These are phyloP conservation scores for Saccharomycopsis sp. DNA, from an alignment of 805 yeast species.

Conservation along the genomic window DNA sequence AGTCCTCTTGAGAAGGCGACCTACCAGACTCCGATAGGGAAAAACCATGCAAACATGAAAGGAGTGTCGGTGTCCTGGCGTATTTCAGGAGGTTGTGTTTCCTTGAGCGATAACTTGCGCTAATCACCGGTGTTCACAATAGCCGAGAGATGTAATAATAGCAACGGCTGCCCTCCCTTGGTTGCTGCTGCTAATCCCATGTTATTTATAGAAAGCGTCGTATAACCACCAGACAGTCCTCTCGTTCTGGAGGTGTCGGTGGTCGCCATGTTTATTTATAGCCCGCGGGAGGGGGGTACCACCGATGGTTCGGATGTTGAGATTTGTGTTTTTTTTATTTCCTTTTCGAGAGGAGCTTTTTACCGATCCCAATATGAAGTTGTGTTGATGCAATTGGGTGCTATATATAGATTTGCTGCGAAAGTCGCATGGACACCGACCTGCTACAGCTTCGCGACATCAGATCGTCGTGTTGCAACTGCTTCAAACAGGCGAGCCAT, in stretches of 20 bases:
- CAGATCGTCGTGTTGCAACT: too few relatives aligned
- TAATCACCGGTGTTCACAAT: too few relatives aligned
- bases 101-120: too few relatives aligned
- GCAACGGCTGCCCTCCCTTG: not conserved
- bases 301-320: not conserved
- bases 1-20: not conserved
- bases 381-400: not conserved
- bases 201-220: not conserved
- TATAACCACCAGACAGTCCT: not conserved
- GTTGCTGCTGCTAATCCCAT: too few relatives aligned
- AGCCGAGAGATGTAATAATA: not conserved
- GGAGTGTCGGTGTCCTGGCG: too few relatives aligned
- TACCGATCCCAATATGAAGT: not conserved
- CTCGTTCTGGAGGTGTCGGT: not conserved
- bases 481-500: too few relatives aligned
- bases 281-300: not conserved
- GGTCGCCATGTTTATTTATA: not conserved
- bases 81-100: too few relatives aligned
- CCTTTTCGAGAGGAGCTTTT: not conserved
- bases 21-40: not conserved
- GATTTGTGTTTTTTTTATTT: not conserved
- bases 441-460: too few relatives aligned
- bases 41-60: too few relatives aligned
- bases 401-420: not conserved
- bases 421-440: not conserved